These are phyloP conservation scores for Candida taoyuanica DNA, from an alignment of 805 yeast species.

Conservation along the genomic window DNA sequence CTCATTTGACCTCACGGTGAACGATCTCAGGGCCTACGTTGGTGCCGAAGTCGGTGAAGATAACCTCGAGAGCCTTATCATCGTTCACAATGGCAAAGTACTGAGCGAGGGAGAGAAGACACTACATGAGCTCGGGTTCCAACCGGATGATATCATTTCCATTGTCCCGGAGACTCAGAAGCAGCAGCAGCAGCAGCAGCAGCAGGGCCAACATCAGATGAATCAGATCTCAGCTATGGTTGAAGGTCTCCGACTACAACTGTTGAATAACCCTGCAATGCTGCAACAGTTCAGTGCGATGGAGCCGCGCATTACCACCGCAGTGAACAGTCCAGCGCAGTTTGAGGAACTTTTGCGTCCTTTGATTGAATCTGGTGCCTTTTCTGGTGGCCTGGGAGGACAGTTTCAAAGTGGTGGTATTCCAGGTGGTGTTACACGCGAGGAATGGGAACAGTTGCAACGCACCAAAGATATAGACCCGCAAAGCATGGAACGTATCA, in stretches of 20 bases:
- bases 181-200: too few species aligned
- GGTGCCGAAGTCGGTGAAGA: constrained; percentile 33
- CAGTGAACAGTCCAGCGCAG: constrained; percentile 41
- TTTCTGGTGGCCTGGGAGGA: constrained; percentile 26
- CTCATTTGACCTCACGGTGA: constrained; percentile 55
- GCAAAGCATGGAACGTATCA: constrained; percentile 57
- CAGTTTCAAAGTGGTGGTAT: background rate
- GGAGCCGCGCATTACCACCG: constrained; percentile 45
- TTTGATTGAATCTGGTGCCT: constrained; percentile 4
- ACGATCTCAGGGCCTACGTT: constrained; percentile 68
- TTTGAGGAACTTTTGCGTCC: constrained; percentile 40
- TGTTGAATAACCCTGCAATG: constrained; percentile 38
- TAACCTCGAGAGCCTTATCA: constrained; percentile 40
- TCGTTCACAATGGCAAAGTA: constrained; percentile 43
- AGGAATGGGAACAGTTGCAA: constrained; percentile 49
- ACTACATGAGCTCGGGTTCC: constrained; percentile 43
- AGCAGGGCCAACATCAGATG: too few species aligned
- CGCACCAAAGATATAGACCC: constrained; percentile 69
- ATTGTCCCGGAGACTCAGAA: constrained; percentile 5
- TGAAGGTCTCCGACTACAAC: constrained; percentile 38
- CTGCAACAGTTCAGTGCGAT: constrained; percentile 32
- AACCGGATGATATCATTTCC: constrained; percentile 52
- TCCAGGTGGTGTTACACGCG: constrained; percentile 14
- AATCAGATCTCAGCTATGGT: background rate
- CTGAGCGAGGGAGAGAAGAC: constrained; percentile 33